A percentile compares a stretch with the other conserved stretches of the same genome.
Evolutionary conservation across 176 grass and related monocot genomes (phyloP).

Genomic region (sorghum (Sorghum bicolor)): Sorghum_bicolor_NCBIv3 NC_012871.2:62558501-62559000

Average conservation of each 20-base stretch:
- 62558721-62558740: conserved; percentile 76
- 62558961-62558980: conserved; percentile 67
- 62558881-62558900: conserved; percentile 79
- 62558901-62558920: conserved; percentile 56
- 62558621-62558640: conserved; percentile 96
- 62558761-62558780: conserved; percentile 81
- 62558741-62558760: conserved; percentile 90
- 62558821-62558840: conserved; percentile 22
- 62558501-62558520: conserved; percentile 80
- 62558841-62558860: conserved; percentile 61
- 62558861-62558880: conserved; percentile 63
- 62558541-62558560: conserved; percentile 82
- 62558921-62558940: conserved; percentile 78
- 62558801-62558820: conserved; percentile 61
- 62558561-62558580: conserved; percentile 69
- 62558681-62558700: conserved; percentile 84
- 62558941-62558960: conserved; percentile 56
- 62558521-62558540: conserved; percentile 51
- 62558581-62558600: conserved; percentile 84
- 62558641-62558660: conserved; percentile 86
- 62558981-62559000: conserved; percentile 64
- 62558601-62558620: conserved; percentile 86
- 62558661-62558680: conserved; percentile 95
- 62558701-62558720: conserved; percentile 60
- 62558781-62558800: conserved; percentile 82